Evolutionary conservation across 163 green algal genomes (phyloP), one percentile per base, ranked within the genome.

Genomic region (Scenedesmus sp.): DNA sequence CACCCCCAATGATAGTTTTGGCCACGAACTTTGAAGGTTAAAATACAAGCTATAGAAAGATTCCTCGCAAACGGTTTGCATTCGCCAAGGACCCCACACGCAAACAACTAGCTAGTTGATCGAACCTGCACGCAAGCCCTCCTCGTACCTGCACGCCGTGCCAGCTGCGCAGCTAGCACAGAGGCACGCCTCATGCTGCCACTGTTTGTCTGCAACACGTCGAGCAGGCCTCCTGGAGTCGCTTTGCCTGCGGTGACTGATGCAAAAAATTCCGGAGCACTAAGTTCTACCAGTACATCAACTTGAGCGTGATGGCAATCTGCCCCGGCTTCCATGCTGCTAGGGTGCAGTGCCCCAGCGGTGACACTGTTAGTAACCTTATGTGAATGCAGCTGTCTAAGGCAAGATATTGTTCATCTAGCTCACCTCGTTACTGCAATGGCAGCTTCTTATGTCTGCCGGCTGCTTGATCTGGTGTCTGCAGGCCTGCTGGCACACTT

Each of bases 151-250:
- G 85, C 85, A 83, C 85, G 85, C 85, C 51, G 68, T 53, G 30
- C 43, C 49, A 83, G 33, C 42, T 89, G 83, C 26, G 83, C 83
- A 81, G 61, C 59, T 30, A 89, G 83, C 42, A 51, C 85, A 68
- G 43, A 89, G 12, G 85, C 68, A 46, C 85, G 85, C 85, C 85
- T 68, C 85, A 89, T 89, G 46, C 46, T 73, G 30, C 42, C 30
- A 20, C 30, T 40, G 3, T 4, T 40, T 24, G 65, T 40, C 30
- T 40, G 13, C 22, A 76, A 76, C 65, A 76, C 5, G 65, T 30
- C 30, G 65, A 37, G 30, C 65, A 37, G 65, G 65, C 65, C 65
- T 76, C 65, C 59, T 40, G 18, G 7, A 51, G 73, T 46, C 35
- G 73, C 35, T 35, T 82, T 6, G 73, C 73, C 73, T 44, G 73